phyloP scores from a whole-genome alignment of 768 basidiomycete species.

The Erythrobasidium yunnanense region DNA sequence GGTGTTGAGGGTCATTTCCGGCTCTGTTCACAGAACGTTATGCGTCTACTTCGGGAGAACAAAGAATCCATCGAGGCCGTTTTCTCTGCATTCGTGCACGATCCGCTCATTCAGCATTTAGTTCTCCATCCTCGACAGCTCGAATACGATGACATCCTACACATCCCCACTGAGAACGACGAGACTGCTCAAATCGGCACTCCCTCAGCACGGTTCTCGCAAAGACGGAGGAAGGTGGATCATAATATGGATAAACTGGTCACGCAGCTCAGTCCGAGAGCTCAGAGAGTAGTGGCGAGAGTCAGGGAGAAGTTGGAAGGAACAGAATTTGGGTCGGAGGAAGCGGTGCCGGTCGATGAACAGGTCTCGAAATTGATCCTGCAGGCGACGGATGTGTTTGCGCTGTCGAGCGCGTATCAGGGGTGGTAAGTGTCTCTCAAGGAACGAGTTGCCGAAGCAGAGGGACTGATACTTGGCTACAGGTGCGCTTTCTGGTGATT shows the following conservation, averaged over 20 bases:
- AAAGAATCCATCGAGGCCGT: conserved; percentile 42
- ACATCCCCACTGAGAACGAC: background rate
- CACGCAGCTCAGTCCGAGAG: conserved; percentile 23
- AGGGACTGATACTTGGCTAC: background rate
- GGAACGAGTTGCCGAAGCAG: background rate
- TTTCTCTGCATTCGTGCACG: conserved; percentile 44
- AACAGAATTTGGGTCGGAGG: conserved; percentile 17
- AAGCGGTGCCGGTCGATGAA: background rate
- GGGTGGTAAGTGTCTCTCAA: background rate
- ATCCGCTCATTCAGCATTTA: conserved; percentile 38
- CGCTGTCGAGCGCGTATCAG: background rate
- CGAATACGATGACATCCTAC: background rate
- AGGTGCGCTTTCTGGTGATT: background rate
- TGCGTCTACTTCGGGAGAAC: conserved; percentile 41
- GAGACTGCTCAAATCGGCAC: background rate
- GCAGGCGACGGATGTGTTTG: background rate
- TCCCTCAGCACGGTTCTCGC: background rate
- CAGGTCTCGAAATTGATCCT: conserved; percentile 21
- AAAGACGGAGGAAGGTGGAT: conserved; percentile 8
- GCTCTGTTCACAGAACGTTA: conserved; percentile 39
- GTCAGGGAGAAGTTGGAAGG: conserved; percentile 34
- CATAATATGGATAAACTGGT: conserved; percentile 15
- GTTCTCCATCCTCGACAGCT: conserved; percentile 14
- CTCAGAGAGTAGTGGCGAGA: conserved; percentile 31
- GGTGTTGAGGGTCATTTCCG: conserved; percentile 40